Evolutionary conservation across 176 grass and related monocot species (phyloP), one percentile per base, ranked within the genome.

Genomic region (Pontederia paniculata): DNA sequence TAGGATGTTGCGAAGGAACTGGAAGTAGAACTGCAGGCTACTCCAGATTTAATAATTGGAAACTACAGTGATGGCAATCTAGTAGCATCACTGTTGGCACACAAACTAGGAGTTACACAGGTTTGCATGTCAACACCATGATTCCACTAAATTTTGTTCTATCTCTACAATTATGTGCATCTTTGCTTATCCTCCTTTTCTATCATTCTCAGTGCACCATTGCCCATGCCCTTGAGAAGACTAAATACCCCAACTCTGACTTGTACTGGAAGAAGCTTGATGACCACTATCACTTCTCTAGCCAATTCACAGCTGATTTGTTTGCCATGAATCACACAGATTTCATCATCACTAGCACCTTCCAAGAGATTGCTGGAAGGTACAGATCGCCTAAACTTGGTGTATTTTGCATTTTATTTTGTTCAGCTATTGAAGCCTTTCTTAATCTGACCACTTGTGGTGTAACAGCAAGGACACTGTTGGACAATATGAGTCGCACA

Each of bases 341-440:
- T 78, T 96, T 96, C 79, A 96, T 96, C 48, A 96, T 96, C 43
- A 89, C 91, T 48, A 89, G 85, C 48, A 96, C 91, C 59, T 96
- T 89, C 77, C 91, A 96, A 89, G 91, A 96, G 81, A 96, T 96
- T 1, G 91, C 91, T 20, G 91, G 91, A 87, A 96, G 90, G 90
- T 89, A 74, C 14, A 28, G 7, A 21, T 45, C 12, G 2, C 19
- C 46, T 0, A 5, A 13, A 21, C 17, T 47, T 22, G 15, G 46
- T 17, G 14, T 5, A 59, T 16, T 16, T 42, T 41, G 23, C 16
- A 10, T 31, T 58, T 11, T 59, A 17, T 17, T n/a, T 17, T 6
- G 12, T 62, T 61, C 19, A 12, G 13, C 45, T 46, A 0, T 45
- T 13, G 14, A 14, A 2, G 12, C 5, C 46, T 19, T 14, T 21